Conservation (phyloP, 768 basidiomycete species). For the Vishniacozyma victoriae region DNA sequence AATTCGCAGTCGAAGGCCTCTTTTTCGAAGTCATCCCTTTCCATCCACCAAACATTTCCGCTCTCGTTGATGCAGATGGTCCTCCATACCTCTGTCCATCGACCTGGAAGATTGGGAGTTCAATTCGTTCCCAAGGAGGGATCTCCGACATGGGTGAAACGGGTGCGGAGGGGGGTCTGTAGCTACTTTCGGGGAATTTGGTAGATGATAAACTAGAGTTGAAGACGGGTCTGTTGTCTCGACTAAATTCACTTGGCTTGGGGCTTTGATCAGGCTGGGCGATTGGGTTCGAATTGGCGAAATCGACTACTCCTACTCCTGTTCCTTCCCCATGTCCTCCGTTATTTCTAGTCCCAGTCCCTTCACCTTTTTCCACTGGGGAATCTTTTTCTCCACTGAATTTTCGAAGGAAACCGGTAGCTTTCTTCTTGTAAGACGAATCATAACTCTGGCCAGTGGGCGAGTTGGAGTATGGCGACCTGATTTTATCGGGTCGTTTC, state of each 20-base stretch:
- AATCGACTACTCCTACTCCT: neutral
- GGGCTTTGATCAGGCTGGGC: neutral
- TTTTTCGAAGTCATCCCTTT: constrained; percentile 12
- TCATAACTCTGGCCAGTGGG: constrained; percentile 7
- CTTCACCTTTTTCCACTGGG: neutral
- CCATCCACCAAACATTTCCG: constrained; percentile 25
- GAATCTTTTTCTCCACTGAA: neutral
- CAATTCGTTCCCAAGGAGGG: constrained; percentile 46
- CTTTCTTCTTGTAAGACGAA: neutral
- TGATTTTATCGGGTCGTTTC: neutral
- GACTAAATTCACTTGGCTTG: neutral
- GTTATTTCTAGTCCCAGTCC: no score
- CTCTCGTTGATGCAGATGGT: neutral
- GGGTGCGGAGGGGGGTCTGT: neutral
- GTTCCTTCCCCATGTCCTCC: no score
- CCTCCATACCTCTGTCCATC: constrained; percentile 39
- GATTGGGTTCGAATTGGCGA: neutral
- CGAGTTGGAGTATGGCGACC: neutral
- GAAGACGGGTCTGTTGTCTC: neutral
- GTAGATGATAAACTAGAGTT: neutral
- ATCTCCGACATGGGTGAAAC: constrained; percentile 17
- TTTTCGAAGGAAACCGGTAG: neutral
- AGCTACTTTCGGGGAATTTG: neutral
- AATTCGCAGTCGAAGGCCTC: neutral
- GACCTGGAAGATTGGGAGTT: constrained; percentile 44